Percentiles rank a stretch among this genome's conserved stretches.
These are phyloP conservation scores for Nematocida sp. DNA, from an alignment of 371 early-diverging fungal species.

Conservation along the genomic window DNA sequence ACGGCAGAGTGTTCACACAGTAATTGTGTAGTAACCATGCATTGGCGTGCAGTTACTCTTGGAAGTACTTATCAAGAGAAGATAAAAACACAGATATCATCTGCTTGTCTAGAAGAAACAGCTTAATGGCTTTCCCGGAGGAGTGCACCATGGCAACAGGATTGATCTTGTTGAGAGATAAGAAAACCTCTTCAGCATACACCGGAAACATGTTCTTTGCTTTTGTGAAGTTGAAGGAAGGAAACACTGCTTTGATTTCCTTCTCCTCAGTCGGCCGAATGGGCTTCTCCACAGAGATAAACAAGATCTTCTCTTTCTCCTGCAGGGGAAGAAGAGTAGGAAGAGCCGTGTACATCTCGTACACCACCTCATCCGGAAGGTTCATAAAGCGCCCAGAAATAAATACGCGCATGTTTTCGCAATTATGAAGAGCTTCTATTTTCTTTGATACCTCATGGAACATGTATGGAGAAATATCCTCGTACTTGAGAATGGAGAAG, in stretches of 20 bases:
- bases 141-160: background rate
- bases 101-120: constrained; percentile 13
- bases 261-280: constrained; percentile 16
- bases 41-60: no score
- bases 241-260: constrained; percentile 35
- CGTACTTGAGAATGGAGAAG: constrained; percentile 22
- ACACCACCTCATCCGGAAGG: constrained; percentile 37
- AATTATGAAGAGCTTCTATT: background rate
- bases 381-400: constrained; percentile 26
- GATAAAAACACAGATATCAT: background rate
- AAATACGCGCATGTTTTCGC: background rate
- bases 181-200: constrained; percentile 41
- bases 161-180: background rate
- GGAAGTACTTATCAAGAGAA: background rate
- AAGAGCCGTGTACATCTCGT: constrained; percentile 45
- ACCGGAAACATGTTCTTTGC: constrained; percentile 21
- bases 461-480: background rate
- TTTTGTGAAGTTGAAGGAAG: constrained; percentile 10
- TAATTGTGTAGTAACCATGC: no score
- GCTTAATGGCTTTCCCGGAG: background rate
- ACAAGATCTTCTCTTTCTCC: constrained; percentile 5
- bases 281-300: constrained; percentile 42
- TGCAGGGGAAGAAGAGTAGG: background rate
- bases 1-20: no score
- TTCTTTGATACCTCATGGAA: background rate